A percentile compares a stretch with the other conserved stretches of the same genome.
Evolutionary conservation across 2,329 filamentous ascomycete genomes (phyloP).

Genomic region (Xylariaceae sp.): DNA sequence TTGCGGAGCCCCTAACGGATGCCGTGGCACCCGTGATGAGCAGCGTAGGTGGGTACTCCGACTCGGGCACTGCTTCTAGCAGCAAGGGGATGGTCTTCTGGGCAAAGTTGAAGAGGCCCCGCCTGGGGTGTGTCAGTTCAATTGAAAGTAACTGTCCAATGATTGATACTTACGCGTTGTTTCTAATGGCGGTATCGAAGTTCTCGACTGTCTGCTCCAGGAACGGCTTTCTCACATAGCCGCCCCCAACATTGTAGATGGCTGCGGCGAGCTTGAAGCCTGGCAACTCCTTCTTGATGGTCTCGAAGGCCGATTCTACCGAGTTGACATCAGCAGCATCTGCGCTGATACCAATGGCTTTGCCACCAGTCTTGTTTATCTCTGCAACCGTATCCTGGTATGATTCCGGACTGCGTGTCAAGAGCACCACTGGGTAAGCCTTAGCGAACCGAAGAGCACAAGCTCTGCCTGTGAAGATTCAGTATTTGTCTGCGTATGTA

Average conservation of each 20-base stretch:
- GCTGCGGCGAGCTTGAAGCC: constrained; percentile 62
- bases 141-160: background rate
- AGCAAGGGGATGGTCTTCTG: constrained; percentile 67
- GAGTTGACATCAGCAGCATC: constrained; percentile 57
- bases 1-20: constrained; percentile 66
- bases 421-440: constrained; percentile 71
- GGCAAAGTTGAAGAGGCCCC: constrained; percentile 71
- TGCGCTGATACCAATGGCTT: constrained; percentile 70
- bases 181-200: constrained; percentile 48
- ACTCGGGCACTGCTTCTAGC: constrained; percentile 53
- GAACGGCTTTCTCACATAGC: constrained; percentile 58
- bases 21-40: constrained; percentile 79
- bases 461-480: constrained; percentile 42
- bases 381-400: constrained; percentile 69
- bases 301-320: constrained; percentile 59
- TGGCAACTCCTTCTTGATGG: constrained; percentile 62
- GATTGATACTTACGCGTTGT: constrained; percentile 50
- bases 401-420: constrained; percentile 69
- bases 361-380: constrained; percentile 68
- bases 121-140: constrained; percentile 36
- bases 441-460: constrained; percentile 62
- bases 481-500: constrained; percentile 2
- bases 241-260: constrained; percentile 68
- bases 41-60: constrained; percentile 65
- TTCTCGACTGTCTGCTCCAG: constrained; percentile 57